Evolutionary conservation across 1,139 yeast species (phyloP), one percentile per base, ranked within the genome.

Genomic region (Kodamaea sp.): DNA sequence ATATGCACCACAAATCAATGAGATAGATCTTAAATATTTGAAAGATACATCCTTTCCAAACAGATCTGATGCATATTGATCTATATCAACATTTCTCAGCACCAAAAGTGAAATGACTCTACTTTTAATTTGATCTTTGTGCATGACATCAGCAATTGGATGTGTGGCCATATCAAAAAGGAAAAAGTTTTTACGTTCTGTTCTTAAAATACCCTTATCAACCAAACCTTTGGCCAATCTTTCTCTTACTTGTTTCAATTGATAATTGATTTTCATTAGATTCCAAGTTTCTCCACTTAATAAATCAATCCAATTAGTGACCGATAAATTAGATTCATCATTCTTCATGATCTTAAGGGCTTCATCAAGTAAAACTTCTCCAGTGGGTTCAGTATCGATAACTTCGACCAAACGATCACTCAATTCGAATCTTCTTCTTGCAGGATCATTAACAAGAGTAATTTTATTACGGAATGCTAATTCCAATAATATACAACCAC

Each of bases 141-240:
- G 75, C 40, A 83, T 67, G 45, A 75, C 76, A 63, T 92, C 98
- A 29, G 94, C 85, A 9, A 92, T 80, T 4, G 99, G 99, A 62
- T 94, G 98, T 6, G 98, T 94, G 22, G 98, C 96, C 97, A 92
- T 92, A 63, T 92, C 98, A 53, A 92, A 92, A 41, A 92, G 70
- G 57, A 94, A 81, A 62, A 92, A 92, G 67, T 88, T 94, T 58
- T 90, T 89, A 59, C 96, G 80, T 61, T 92, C 98, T 2, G 98
- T 94, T 64, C 96, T 81, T 55, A 94, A 74, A 37, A 92, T 84
- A n/a, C 98, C 98, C 66, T 92, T 92, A 62, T 92, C 99, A 26
- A 94, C 99, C 41, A 92, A 73, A 1, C 98, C 99, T 63, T 92
- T 92, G 39, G 97, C 96, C 48, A 92, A 74, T 53, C 99, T 76